Evolutionary conservation across 1,139 yeast genomes (phyloP), one percentile per base, ranked within the genome.

Genomic region (Lizanozyma gosingica): DNA sequence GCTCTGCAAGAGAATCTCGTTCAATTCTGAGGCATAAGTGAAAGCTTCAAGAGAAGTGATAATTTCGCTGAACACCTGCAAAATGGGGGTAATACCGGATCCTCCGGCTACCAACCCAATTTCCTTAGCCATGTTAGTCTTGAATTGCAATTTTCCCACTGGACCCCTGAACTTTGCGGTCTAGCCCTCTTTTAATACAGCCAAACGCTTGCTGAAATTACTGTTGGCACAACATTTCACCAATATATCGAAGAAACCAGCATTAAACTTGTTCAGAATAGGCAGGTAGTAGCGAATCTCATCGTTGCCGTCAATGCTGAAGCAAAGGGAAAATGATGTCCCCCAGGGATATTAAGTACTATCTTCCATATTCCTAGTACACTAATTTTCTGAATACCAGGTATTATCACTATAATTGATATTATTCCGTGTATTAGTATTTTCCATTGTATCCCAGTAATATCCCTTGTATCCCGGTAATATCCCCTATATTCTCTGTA

Each of bases 51-150:
- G 80, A 35, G 80, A 77, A 22, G 88, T 82, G 44, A 82, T 76
- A 41, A 78, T 76, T 37, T 74, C 65, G 34, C 80, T 76, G 41
- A 77, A 63, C 14, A 83, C 82, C 55, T 83, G 88, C 46, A 83
- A 67, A 52, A 82, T 78, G 17, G 94, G 92, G 14, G 94, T 83
- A 44, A 83, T 80, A 41, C 92, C 92, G 0, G 88, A 77, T 14
- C 92, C 92, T 50, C 90, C 92, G n/a, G 90, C 90, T 49, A 83
- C 69, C 63, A 83, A 70, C 14, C 79, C 80, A 46, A 83, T 68
- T 44, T 77, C 74, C 44, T 72, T 72, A 36, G 78, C 79, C 67
- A 76, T 72, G 54, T 81, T 81, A 17, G 78, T 58, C 33, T 59
- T 56, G 56, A 83, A 83, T 1, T 54, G 43, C 59, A 83, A 76